These are phyloP conservation scores for Globisporangium viniferum DNA, from an alignment of 352 stramenopile genomes.

Conservation along the genomic window DNA sequence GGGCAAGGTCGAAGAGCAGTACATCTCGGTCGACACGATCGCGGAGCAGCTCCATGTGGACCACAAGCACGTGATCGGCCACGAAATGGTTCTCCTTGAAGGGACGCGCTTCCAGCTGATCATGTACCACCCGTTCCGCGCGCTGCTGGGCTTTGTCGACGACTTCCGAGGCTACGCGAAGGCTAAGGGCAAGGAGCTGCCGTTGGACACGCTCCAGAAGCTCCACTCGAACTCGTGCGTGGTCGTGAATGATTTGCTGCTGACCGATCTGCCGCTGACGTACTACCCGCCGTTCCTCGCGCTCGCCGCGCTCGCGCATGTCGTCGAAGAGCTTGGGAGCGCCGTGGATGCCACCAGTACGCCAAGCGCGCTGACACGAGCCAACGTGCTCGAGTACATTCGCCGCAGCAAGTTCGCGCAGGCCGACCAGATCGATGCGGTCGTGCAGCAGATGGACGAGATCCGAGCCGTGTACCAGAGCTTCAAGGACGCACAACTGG, in stretches of 20 bases:
- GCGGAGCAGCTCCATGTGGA: slow-evolving; percentile 80
- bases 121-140: slow-evolving; percentile 87
- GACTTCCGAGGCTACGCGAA: slow-evolving; percentile 78
- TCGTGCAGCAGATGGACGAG: slow-evolving; percentile 29
- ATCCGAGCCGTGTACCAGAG: slow-evolving; percentile 35
- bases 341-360: slow-evolving; percentile 19
- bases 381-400: slow-evolving; percentile 60
- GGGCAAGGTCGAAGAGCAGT: slow-evolving; percentile 89
- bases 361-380: slow-evolving; percentile 26
- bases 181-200: slow-evolving; percentile 53
- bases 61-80: slow-evolving; percentile 82
- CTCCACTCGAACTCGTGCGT: slow-evolving; percentile 70
- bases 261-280: slow-evolving; percentile 66
- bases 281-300: slow-evolving; percentile 71
- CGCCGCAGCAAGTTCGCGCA: slow-evolving; percentile 69
- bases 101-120: slow-evolving; percentile 88
- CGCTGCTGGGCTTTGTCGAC: slow-evolving; percentile 79
- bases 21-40: slow-evolving; percentile 85
- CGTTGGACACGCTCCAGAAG: slow-evolving; percentile 66
- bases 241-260: slow-evolving; percentile 74
- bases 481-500: slow-evolving; percentile 31
- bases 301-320: slow-evolving; percentile 54
- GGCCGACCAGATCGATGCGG: slow-evolving; percentile 35
- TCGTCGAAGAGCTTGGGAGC: slow-evolving; percentile 50
- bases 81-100: slow-evolving; percentile 87